Conservation (phyloP, 1,284 basidiomycete genomes). For the Fistulina hepatica region DNA sequence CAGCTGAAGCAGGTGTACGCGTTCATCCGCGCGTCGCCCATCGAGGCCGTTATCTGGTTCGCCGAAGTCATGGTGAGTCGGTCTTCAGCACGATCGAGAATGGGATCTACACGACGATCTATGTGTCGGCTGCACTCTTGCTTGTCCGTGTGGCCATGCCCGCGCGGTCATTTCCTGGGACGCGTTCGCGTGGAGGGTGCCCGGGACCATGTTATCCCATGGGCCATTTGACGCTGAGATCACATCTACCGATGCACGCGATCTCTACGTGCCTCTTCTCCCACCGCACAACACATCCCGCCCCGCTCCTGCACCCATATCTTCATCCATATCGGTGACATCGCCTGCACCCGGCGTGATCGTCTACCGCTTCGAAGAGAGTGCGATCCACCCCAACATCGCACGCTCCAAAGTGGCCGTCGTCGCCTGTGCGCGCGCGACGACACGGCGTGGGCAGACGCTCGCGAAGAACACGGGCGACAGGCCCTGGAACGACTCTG, state of each 20-base stretch:
- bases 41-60: slow-evolving; percentile 88
- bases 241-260: slow-evolving; percentile 42
- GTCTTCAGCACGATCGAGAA: slow-evolving; percentile 86
- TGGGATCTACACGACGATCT: slow-evolving; percentile 89
- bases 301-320: no score
- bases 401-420: slow-evolving; percentile 69
- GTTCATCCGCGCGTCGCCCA: no score
- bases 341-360: slow-evolving; percentile 81
- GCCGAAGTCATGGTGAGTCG: slow-evolving; percentile 82
- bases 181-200: slow-evolving; percentile 37
- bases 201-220: no score
- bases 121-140: slow-evolving; percentile 73
- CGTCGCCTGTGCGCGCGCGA: slow-evolving; percentile 71
- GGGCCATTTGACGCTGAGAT: slow-evolving; percentile 21
- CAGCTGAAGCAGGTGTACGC: slow-evolving; percentile 69
- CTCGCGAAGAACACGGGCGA: slow-evolving; percentile 60
- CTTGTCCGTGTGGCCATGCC: slow-evolving; percentile 86
- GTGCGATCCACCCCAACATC: slow-evolving; percentile 89
- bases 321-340: slow-evolving; percentile 63
- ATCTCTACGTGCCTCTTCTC: slow-evolving; percentile 77
- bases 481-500: slow-evolving; percentile 93
- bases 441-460: slow-evolving; percentile 71
- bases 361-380: slow-evolving; percentile 91
- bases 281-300: slow-evolving; percentile 56
- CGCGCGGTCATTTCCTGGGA: slow-evolving; percentile 87